A percentile compares a stretch with the other conserved stretches of the same genome.
Evolutionary conservation across 805 yeast genomes (phyloP).

Genomic region (Candida bentonensis): DNA sequence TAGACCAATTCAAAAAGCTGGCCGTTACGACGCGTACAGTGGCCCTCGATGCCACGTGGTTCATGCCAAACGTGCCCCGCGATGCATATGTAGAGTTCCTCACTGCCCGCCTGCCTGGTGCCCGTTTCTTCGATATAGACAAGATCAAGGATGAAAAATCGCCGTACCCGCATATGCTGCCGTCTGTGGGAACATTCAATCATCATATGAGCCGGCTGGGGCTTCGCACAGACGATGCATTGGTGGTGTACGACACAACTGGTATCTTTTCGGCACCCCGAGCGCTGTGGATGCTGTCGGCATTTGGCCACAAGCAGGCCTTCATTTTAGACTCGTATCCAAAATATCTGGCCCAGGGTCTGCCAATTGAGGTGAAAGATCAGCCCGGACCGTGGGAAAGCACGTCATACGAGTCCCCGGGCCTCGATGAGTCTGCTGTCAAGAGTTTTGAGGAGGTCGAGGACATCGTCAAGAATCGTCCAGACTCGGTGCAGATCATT

Average conservation of each 20-base stretch:
- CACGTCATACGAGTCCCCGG: constrained; percentile 14
- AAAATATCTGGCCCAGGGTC: constrained; percentile 32
- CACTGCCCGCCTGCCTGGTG: constrained; percentile 44
- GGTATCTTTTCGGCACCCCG: constrained; percentile 85
- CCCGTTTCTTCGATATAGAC: constrained; percentile 73
- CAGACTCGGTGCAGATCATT: constrained; percentile 36
- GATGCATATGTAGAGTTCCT: constrained; percentile 34
- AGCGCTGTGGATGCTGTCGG: constrained; percentile 78
- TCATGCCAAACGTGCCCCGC: constrained; percentile 60
- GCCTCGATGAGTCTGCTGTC: constrained; percentile 34
- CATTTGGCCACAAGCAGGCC: constrained; percentile 64
- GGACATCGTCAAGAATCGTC: constrained; percentile 36
- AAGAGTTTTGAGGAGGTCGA: constrained; percentile 53
- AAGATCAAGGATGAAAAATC: constrained; percentile 43
- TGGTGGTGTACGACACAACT: constrained; percentile 73
- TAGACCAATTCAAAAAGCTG: constrained; percentile 9
- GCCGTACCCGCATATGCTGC: constrained; percentile 85
- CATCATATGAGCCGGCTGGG: constrained; percentile 23
- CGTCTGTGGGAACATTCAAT: constrained; percentile 43
- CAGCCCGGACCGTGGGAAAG: constrained; percentile 9
- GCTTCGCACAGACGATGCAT: constrained; percentile 30
- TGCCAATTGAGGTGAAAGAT: constrained; percentile 28
- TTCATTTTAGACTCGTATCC: constrained; percentile 57
- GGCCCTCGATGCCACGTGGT: constrained; percentile 87
- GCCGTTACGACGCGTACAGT: constrained; percentile 17